Evolutionary conservation across 2,329 filamentous ascomycete species (phyloP), one percentile per base, ranked within the genome.

Genomic region (Dothideomycetes sp.): DNA sequence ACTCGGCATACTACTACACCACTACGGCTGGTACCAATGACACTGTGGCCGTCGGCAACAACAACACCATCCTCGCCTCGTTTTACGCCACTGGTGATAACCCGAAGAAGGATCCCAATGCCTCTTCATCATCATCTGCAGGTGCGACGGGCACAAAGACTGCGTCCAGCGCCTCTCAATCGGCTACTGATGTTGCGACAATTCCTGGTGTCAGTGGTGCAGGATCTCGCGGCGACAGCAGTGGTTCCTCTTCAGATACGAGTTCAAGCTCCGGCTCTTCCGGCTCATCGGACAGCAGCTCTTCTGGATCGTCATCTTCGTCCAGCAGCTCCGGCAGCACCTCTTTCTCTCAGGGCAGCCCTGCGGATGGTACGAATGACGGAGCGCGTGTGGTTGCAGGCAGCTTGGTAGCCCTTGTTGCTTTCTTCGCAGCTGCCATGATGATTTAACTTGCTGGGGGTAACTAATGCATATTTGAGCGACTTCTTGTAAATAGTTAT

Each of bases 21-120:
- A 67, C 75, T 53, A 52, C 58, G 16, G 60, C 62, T 1, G 84
- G 72, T 41, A 81, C 82, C 42, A 89, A 94, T 65, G 66, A 81
- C 60, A 84, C 85, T 1, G 73, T 96, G 42, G 64, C 78, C 38
- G 79, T 93, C 54, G 79, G 81, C 48, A 66, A 88, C 60, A 79
- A 87, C 57, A 58, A 69, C 37, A 91, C 87, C 36, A 66, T 86
- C 10, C 72, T 98, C 19, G 80, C 77, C 48, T 91, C 84, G 17
- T 75, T 96, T 46, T 65, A 79, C 38, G 88, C 78, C n/a, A 85
- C 83, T 2, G 91, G 91, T 38, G 71, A 80, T 31, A 72, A 96
- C 56, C 84, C 69, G 12, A 64, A 65, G 16, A 66, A 68, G 31
- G 58, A 63, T 37, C 59, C 66, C 9, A 55, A 61, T 24, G 54